Percentiles rank a stretch among this genome's conserved stretches.
These are phyloP conservation scores for Andalucia godoyi DNA, from an alignment of 78 protist genomes.

Conservation along the genomic window DNA sequence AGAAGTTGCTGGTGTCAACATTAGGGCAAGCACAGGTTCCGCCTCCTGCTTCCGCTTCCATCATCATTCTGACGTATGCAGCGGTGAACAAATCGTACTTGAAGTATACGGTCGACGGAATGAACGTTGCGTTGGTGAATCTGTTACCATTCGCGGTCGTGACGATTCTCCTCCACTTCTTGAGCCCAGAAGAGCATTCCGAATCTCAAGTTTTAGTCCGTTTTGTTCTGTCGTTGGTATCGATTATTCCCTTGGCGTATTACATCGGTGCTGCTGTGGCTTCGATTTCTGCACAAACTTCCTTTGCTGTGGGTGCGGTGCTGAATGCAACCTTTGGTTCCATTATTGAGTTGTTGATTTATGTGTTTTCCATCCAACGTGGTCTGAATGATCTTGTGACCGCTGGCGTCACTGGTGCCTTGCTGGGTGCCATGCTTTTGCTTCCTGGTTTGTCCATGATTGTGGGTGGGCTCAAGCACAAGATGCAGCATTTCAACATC, in stretches of 20 bases:
- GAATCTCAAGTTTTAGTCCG: background rate
- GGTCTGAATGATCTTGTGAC: background rate
- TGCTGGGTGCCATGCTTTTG: conserved; percentile 49
- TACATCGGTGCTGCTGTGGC: conserved; percentile 62
- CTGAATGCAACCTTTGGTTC: conserved; percentile 69
- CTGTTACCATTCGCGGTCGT: conserved; percentile 6
- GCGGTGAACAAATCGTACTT: conserved; percentile 13
- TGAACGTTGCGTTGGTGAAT: background rate
- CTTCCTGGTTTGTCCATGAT: conserved; percentile 71
- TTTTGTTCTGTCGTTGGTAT: conserved; percentile 9
- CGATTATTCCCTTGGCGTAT: conserved; percentile 58
- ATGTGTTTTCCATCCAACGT: background rate
- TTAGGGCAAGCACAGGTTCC: background rate
- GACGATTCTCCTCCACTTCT: background rate
- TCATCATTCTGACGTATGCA: background rate
- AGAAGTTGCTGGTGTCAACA: background rate
- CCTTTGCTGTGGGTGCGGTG: conserved; percentile 65
- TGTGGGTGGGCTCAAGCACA: conserved; percentile 51
- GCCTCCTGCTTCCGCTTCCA: background rate
- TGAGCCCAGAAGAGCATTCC: background rate
- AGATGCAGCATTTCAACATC: conserved; percentile 60
- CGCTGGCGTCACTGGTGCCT: conserved; percentile 50
- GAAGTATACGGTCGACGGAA: conserved; percentile 10
- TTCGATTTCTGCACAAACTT: conserved; percentile 51
- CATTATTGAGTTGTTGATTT: conserved; percentile 56